Conservation (phyloP, 805 yeast genomes). For the Cyberlindnera euphorbiae region DNA sequence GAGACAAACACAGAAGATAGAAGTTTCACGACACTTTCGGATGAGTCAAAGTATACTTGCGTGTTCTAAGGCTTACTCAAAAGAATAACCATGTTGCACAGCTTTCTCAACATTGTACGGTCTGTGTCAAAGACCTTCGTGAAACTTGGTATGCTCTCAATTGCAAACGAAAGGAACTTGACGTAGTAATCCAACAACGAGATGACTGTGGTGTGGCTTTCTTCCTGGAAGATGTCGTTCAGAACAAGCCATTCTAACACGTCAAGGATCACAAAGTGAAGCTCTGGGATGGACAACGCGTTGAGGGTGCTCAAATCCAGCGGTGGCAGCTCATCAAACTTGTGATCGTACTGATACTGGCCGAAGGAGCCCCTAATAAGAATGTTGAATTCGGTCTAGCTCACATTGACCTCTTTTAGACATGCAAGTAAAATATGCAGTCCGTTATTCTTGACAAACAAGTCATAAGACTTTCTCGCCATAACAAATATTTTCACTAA, state of each 20-base stretch:
- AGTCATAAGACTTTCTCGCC: constrained; percentile 41
- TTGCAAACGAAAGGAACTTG: constrained; percentile 18
- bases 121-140: constrained; percentile 30
- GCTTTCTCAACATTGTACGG: constrained; percentile 16
- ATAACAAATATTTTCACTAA: constrained; percentile 45
- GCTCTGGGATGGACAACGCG: constrained; percentile 38
- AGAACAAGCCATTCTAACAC: constrained; percentile 33
- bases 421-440: constrained; percentile 41
- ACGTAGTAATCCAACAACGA: constrained; percentile 25
- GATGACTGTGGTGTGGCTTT: constrained; percentile 32
- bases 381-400: constrained; percentile 26
- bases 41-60: constrained; percentile 25
- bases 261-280: constrained; percentile 32
- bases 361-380: constrained; percentile 46
- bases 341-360: constrained; percentile 27
- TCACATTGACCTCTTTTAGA: constrained; percentile 41
- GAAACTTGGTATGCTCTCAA: constrained; percentile 26
- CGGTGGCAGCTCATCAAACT: constrained; percentile 15
- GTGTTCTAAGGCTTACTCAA: constrained; percentile 30
- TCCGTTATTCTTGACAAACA: constrained; percentile 51
- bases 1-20: constrained; percentile 35
- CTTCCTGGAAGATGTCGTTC: constrained; percentile 30
- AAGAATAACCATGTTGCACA: constrained; percentile 28
- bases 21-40: constrained; percentile 29
- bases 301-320: constrained; percentile 8